Evolutionary conservation across 495 filamentous ascomycete species (phyloP), one percentile per base, ranked within the genome.

Genomic region (Daldinia childiae): DNA sequence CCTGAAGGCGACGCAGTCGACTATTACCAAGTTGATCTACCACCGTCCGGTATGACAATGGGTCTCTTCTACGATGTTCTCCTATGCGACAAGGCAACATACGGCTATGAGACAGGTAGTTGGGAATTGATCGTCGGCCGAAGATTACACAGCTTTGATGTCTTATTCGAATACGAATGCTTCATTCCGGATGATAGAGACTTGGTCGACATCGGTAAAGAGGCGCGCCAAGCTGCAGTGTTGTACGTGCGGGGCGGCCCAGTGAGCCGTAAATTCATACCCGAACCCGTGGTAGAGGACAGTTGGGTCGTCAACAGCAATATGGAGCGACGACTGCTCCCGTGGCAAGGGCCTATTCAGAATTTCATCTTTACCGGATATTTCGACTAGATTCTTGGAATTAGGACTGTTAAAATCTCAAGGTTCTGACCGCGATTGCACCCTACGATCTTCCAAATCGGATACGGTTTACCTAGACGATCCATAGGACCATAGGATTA

Each of bases 51-150:
- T 15, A 24, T 76, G 51, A 74, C 68, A 6, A 76, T 76, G 74
- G 74, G 71, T 3, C 64, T 69, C 11, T 62, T 76, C 34, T 74
- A 72, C 30, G 71, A 76, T 14, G 51, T 72, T 21, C 54, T 76
- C 48, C 65, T 76, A 21, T 76, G 57, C 60, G 74, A 76, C 32
- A 66, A 68, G 52, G 67, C 71, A 7, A 71, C 72, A 6, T 74
- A 66, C 62, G 67, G 74, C 26, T 39, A 9, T 11, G 64, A 76
- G 34, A 76, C 71, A 1, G 71, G 68, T 1, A 71, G 74, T 57
- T 76, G 72, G 72, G 63, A 71, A 24, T 38, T 74, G 38, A 64
- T 67, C 9, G 36, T 68, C 14, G 68, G 68, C 19, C 55, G 50
- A 8, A 54, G 67, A 29, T 34, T 74, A 34, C 62, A 39, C 4